Base-by-base conservation (phyloP, 2,329 filamentous ascomycete genomes). In the Hypoxylon sp. region DNA sequence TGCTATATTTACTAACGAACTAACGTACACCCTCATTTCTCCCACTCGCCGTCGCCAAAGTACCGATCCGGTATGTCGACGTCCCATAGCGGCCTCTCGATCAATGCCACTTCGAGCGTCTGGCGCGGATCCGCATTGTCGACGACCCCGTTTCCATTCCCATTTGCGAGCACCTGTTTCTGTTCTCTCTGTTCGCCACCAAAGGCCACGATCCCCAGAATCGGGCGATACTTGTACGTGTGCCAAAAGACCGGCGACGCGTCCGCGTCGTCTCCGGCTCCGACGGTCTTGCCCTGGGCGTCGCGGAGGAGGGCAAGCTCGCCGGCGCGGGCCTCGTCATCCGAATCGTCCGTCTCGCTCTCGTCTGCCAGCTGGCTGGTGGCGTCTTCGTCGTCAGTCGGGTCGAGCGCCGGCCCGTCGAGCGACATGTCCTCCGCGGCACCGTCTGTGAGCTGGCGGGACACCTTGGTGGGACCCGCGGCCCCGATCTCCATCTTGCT, bases 211-310 rank as follows among this genome's bases (percentile, higher is more conserved):
- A 87, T 77, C 50, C 93, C 95, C 60, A 99, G 80, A 67, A 99
- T 92, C n/a, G 93, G 91, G 56, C 93, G 84, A 76, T 98, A 99
- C 75, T 96, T 96, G 81, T 90, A 92, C 4, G 93, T 96, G 72
- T 88, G 86, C 91, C 92, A 98, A 77, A 79, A 84, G 5, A 56
- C 66, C 58, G 67, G 55, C 51, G 67, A 46, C 63, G 62, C 53
- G 52, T 52, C n/a, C n/a, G n/a, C n/a, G n/a, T 48, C 46, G 54
- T 61, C 55, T 49, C 62, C 48, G 48, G 29, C 38, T 66, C 33
- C 23, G 68, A 49, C 64, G 31, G 67, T n/a, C 29, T 69, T 68
- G 43, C 66, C 69, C 38, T 73, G 65, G 23, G 64, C 60, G 29
- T 62, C 65, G 11, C 71, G 68, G n/a, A 71, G 62, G 21, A 71